Evolutionary conservation across 495 filamentous ascomycete genomes (phyloP).

Genomic region (Pyrenula aspistea): DNA sequence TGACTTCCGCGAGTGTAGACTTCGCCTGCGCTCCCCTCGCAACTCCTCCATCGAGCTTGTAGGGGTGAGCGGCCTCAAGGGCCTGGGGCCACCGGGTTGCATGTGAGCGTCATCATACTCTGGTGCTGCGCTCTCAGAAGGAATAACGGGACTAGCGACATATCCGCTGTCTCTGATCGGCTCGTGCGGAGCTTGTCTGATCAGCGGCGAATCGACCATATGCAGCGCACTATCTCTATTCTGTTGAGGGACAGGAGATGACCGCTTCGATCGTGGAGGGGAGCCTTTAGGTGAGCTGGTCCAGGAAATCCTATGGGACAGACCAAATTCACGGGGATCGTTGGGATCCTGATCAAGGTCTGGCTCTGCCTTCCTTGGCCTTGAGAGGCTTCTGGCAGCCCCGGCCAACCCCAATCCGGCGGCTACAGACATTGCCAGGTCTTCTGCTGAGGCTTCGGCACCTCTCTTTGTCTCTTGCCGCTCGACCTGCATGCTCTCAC

Average conservation of each 20-base stretch:
- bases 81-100: not conserved
- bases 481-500: not conserved
- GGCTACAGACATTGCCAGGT: not conserved
- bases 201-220: conserved; percentile 35
- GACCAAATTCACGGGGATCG: not conserved
- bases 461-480: not conserved
- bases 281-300: not conserved
- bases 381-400: not conserved
- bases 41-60: not conserved
- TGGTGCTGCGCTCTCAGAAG: not conserved
- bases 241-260: not conserved
- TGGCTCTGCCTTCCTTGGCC: not conserved
- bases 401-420: not conserved
- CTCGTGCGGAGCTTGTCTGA: conserved; percentile 4
- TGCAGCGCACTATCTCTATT: conserved; percentile 39
- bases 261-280: not conserved
- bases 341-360: not conserved
- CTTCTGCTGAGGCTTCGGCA: not conserved
- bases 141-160: conserved; percentile 2
- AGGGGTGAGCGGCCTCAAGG: not conserved
- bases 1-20: conserved; percentile 2
- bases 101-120: not conserved
- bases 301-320: not conserved
- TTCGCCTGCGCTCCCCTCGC: conserved; percentile 1
- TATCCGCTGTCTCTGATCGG: conserved; percentile 7